Conservation (phyloP, 1,284 basidiomycete species). For the Paramarasmius palmivorus region DNA sequence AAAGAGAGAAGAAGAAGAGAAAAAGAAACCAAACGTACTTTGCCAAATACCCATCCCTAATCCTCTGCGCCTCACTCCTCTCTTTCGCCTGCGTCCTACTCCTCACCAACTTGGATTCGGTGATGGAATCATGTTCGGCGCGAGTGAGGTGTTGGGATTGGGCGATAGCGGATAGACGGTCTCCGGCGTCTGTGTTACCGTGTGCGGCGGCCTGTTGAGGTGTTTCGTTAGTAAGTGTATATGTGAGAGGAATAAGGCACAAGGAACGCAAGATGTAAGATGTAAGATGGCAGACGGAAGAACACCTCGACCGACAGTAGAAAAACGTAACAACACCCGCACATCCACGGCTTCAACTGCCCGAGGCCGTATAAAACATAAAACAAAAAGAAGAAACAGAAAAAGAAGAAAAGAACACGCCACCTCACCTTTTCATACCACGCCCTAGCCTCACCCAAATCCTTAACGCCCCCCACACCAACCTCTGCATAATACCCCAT, state of each 20-base stretch:
- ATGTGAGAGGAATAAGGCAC: no score
- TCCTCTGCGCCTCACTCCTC: constrained; percentile 51
- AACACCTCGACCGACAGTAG: background rate
- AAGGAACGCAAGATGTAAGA: no score
- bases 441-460: constrained; percentile 60
- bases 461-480: constrained; percentile 69
- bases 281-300: no score
- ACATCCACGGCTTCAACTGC: background rate
- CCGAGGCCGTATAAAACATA: background rate
- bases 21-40: background rate
- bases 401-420: constrained; percentile 1
- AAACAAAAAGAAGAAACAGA: background rate
- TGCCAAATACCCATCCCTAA: constrained; percentile 12
- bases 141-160: constrained; percentile 68
- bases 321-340: background rate
- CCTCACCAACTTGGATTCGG: constrained; percentile 79
- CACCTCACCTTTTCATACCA: constrained; percentile 75
- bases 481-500: constrained; percentile 93
- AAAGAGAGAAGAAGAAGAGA: background rate
- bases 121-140: constrained; percentile 77
- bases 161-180: constrained; percentile 72
- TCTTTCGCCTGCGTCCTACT: constrained; percentile 82
- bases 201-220: constrained; percentile 65
- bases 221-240: background rate
- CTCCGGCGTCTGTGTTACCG: constrained; percentile 79